Conservation (phyloP, 106 monocot genomes). For the Iris macrosiphon region DNA sequence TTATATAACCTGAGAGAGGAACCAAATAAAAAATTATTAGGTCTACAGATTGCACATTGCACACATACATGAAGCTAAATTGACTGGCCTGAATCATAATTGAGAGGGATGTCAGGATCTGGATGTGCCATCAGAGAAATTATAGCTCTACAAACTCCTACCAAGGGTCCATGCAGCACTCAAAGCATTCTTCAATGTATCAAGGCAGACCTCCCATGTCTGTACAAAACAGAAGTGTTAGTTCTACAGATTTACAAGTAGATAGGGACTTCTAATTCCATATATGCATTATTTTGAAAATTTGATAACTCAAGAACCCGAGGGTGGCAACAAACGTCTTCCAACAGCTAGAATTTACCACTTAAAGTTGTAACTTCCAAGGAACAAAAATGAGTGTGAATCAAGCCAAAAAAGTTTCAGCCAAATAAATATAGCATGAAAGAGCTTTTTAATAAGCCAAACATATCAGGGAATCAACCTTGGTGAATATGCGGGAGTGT, state of each 20-base stretch:
- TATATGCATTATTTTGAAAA: too few relatives aligned
- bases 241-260: background rate
- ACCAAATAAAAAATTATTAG: too few relatives aligned
- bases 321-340: too few relatives aligned
- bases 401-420: too few relatives aligned
- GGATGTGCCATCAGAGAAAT: constrained; percentile 99
- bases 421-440: background rate
- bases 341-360: background rate
- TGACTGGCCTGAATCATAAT: constrained; percentile 86
- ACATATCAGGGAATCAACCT: too few relatives aligned
- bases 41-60: background rate
- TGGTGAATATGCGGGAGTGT: too few relatives aligned
- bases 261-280: too few relatives aligned
- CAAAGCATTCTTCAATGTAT: constrained; percentile 98
- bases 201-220: constrained; percentile 96
- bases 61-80: background rate
- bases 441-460: too few relatives aligned
- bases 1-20: too few relatives aligned
- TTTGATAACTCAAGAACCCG: too few relatives aligned
- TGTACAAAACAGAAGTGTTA: constrained; percentile 19
- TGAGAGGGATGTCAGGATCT: constrained; percentile 93
- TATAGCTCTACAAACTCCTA: constrained; percentile 91
- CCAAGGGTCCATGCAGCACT: constrained; percentile 97
- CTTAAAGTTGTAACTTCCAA: background rate
- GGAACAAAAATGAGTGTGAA: background rate